These are phyloP conservation scores for Tylopilus cervinicoccineus DNA, from an alignment of 768 basidiomycete species.

Conservation along the genomic window DNA sequence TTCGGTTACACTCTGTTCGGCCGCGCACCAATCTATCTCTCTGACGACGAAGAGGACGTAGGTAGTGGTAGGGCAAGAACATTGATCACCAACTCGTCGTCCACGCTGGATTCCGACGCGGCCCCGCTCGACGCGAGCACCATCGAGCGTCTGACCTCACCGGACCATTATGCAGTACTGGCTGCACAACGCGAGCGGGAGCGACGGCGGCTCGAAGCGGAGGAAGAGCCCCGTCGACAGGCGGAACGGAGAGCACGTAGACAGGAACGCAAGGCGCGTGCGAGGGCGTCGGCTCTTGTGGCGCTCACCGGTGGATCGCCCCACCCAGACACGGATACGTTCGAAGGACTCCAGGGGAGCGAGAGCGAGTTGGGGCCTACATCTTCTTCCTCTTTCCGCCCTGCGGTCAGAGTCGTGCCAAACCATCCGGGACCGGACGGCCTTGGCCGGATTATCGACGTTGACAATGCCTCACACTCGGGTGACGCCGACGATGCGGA, in stretches of 20 bases:
- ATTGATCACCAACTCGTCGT: constrained; percentile 28
- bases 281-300: constrained; percentile 29
- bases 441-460: neutral
- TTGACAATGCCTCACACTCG: constrained; percentile 7
- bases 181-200: constrained; percentile 29
- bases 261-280: constrained; percentile 43
- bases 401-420: neutral
- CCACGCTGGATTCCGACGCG: constrained; percentile 68
- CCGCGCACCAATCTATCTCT: constrained; percentile 55
- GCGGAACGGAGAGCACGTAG: constrained; percentile 46
- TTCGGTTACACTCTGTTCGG: constrained; percentile 72
- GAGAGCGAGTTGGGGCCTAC: constrained; percentile 35
- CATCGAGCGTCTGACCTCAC: constrained; percentile 50
- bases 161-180: constrained; percentile 30
- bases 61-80: constrained; percentile 18
- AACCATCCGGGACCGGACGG: constrained; percentile 9
- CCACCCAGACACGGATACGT: constrained; percentile 33
- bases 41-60: constrained; percentile 49
- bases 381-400: neutral
- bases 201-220: constrained; percentile 30
- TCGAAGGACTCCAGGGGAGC: constrained; percentile 69
- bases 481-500: constrained; percentile 51
- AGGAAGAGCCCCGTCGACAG: constrained; percentile 40
- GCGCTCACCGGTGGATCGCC: constrained; percentile 30
- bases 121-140: constrained; percentile 56